Evolutionary conservation across 2,329 filamentous ascomycete genomes (phyloP), one percentile per base, ranked within the genome.

Genomic region (Reticulascus tulasneorum): DNA sequence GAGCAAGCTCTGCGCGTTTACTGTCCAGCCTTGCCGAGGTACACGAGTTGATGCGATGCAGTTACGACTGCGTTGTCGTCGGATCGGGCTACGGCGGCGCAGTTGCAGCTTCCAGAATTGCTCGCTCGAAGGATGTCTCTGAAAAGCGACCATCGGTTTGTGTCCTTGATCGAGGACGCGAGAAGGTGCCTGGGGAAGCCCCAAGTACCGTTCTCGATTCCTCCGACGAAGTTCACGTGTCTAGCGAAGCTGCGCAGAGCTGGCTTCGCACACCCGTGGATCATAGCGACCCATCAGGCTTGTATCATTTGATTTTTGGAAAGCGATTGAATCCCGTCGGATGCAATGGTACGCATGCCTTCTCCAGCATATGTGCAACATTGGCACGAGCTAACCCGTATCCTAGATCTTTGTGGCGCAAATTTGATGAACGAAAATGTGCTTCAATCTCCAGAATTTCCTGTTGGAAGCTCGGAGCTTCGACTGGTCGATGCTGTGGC

Each of bases 1-100:
- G n/a, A n/a, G n/a, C n/a, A n/a, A n/a, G n/a, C n/a, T n/a, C n/a
- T n/a, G n/a, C n/a, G n/a, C n/a, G n/a, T n/a, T n/a, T n/a, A n/a
- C n/a, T n/a, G n/a, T n/a, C n/a, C n/a, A n/a, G n/a, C n/a, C n/a
- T n/a, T n/a, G n/a, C n/a, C n/a, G n/a, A n/a, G n/a, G n/a, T n/a
- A n/a, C n/a, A n/a, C 9, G 54, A 62, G 27, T 44, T 60, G 17
- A 53, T 69, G 26, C 48, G 56, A 19, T 49, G 58, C 15, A 49
- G 51, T 6, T 72, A 73, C 38, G 67, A 73, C 51, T 59, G 64
- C 6, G 60, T 73, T 7, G 60, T 73, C 4, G 56, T 73, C 26
- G 69, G 69, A 3, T 70, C 66, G 21, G 69, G 69, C 2, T 73
- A 73, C 50, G 69, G 69, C 7, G 68, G 64, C 13, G 66, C 63